Percentiles rank a stretch among this genome's conserved stretches.
Evolutionary conservation across 495 filamentous ascomycete genomes (phyloP).

Genomic region (Trichoderma asperelloides): DNA sequence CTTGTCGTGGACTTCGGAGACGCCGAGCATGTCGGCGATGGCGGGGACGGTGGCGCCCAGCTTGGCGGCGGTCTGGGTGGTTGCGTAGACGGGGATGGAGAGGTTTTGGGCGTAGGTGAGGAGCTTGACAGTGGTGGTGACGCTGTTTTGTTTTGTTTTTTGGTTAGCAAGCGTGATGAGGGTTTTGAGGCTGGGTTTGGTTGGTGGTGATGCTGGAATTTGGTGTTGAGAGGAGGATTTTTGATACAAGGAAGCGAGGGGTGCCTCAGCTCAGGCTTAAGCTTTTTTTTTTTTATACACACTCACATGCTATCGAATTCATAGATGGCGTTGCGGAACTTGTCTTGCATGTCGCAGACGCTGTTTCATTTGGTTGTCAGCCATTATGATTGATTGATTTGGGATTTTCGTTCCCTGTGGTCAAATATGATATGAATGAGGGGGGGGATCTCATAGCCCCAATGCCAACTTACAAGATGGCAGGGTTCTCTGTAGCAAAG

Average conservation of each 20-base stretch:
- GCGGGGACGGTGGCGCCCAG: conserved; percentile 74
- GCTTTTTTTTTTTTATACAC: too few relatives aligned
- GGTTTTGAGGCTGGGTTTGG: conserved; percentile 65
- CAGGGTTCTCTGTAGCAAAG: conserved; percentile 48
- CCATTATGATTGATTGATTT: neutral
- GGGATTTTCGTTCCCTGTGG: neutral
- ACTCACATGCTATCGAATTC: conserved; percentile 72
- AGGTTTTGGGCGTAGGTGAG: conserved; percentile 50
- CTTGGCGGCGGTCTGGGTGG: conserved; percentile 68
- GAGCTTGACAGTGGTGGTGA: conserved; percentile 46
- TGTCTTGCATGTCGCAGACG: conserved; percentile 93
- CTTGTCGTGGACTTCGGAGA: conserved; percentile 51
- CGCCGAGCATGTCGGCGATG: conserved; percentile 34
- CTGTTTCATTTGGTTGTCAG: conserved; percentile 32
- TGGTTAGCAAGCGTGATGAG: conserved; percentile 54
- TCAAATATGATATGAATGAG: neutral
- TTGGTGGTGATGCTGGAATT: conserved; percentile 36
- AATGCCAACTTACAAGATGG: conserved; percentile 46
- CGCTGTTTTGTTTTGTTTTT: conserved; percentile 18
- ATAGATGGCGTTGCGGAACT: conserved; percentile 72
- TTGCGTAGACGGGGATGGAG: conserved; percentile 67
- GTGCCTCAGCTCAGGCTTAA: conserved; percentile 16
- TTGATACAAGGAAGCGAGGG: conserved; percentile 4
- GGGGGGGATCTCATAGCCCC: neutral
- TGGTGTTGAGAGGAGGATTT: conserved; percentile 38